Evolutionary conservation across 2,329 filamentous ascomycete genomes (phyloP).

Genomic region (Colletotrichum sp.): DNA sequence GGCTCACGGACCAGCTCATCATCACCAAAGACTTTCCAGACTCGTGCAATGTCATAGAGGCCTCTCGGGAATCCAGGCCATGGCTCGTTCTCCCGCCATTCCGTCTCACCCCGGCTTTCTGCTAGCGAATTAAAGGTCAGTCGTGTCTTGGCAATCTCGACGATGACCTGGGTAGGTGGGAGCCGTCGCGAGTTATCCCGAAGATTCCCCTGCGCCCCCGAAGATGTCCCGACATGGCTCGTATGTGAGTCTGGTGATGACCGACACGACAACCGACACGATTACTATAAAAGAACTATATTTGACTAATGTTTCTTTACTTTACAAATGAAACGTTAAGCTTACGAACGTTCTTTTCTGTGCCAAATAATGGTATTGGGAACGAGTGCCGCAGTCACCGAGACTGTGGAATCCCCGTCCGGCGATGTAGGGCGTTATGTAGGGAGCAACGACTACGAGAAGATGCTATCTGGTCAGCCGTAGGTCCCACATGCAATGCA

Average conservation of each 20-base stretch:
- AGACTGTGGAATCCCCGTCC: rapidly evolving
- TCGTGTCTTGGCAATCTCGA: not conserved
- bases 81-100: not conserved
- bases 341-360: not conserved
- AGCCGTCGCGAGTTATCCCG: not conserved
- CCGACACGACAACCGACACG: rapidly evolving
- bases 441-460: not conserved
- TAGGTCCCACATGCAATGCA: not conserved
- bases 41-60: too few species aligned
- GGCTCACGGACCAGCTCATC: not conserved
- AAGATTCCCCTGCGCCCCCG: not conserved
- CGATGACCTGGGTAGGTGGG: not conserved
- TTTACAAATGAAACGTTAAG: too few species aligned
- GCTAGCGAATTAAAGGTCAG: rapidly evolving
- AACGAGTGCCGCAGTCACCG: not conserved
- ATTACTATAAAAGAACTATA: rapidly evolving
- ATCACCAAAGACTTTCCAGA: not conserved
- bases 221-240: rapidly evolving
- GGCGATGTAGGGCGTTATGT: not conserved
- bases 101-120: not conserved
- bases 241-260: not conserved
- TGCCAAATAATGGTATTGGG: not conserved
- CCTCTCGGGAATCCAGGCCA: not conserved
- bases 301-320: too few species aligned
- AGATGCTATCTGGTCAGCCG: not conserved